A percentile compares a stretch with the other conserved stretches of the same genome.
Evolutionary conservation across 2,329 filamentous ascomycete genomes (phyloP).

Genomic region (Talaromyces sp.): DNA sequence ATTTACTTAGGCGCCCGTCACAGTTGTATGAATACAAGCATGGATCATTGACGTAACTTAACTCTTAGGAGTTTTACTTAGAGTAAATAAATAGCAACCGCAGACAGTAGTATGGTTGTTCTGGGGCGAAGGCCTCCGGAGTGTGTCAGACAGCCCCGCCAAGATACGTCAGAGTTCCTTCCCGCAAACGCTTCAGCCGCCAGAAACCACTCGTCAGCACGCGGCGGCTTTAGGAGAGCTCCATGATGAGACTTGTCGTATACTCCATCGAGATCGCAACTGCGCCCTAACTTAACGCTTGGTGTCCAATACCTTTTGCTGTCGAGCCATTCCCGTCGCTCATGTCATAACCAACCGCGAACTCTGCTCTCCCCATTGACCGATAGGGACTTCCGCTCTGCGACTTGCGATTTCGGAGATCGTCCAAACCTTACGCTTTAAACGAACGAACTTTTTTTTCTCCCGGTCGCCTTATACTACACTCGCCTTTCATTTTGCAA

Average conservation of each 20-base stretch:
- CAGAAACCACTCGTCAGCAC: neutral
- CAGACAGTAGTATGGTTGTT: neutral
- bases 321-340: neutral
- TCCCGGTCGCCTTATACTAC: neutral
- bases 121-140: neutral
- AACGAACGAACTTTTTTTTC: neutral
- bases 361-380: neutral
- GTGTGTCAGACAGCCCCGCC: constrained; percentile 9
- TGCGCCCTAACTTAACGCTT: neutral
- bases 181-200: neutral
- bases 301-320: neutral
- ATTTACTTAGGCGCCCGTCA: neutral
- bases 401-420: neutral
- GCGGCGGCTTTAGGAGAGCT: neutral
- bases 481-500: constrained; percentile 5
- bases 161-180: constrained; percentile 13
- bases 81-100: neutral
- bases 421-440: neutral
- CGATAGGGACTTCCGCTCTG: neutral
- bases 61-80: neutral
- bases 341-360: neutral
- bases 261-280: neutral
- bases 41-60: neutral
- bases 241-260: neutral
- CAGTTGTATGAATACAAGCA: neutral